Evolutionary conservation across 768 basidiomycete genomes (phyloP), one percentile per base, ranked within the genome.

Genomic region (Melanogaster broomeanus): DNA sequence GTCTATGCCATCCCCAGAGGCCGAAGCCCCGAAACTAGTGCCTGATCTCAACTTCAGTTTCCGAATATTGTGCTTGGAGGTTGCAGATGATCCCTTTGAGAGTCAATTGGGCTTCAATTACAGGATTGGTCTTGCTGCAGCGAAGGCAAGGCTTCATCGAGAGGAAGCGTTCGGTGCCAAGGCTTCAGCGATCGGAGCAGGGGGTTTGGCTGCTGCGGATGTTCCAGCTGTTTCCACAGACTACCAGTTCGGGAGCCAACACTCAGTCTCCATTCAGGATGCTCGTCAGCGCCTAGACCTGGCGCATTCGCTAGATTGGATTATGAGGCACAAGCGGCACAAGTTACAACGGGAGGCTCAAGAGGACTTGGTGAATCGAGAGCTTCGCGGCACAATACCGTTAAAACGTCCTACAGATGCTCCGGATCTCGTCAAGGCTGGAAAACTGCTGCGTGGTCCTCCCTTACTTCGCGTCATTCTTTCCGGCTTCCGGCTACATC

Each of bases 61-160:
- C 44, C 74, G 77, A n/a, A 75, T 75, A 39, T 61, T 96, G 30
- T 83, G 82, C 42, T 61, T 91, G 9, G 93, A 97, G 67, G 85
- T 85, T 22, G 82, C 84, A 21, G 95, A 98, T 66, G 90, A 93
- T 59, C 81, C 85, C 1, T 83, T 97, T 50, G 95, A 98, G 68
- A 78, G 81, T 15, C 81, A 77, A 52, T 70, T 97, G 18, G 88
- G 83, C 31, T 74, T 88, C 9, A 88, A 92, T 27, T 90, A 82
- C 77, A 76, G 81, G 52, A 79, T 83, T 42, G 93, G 92, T 0
- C 70, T 80, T 33, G 80, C 83, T 34, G 93, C 93, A 42, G 84
- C 85, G 35, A 79, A 77, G 45, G 77, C 82, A 13, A 76, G 94
- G 27, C 68, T 84, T 40, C 87, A 85, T 44, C 81, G 93, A 1